phyloP scores from a whole-genome alignment of 306 rosid genomes.

The Malus sylvestris region DNA sequence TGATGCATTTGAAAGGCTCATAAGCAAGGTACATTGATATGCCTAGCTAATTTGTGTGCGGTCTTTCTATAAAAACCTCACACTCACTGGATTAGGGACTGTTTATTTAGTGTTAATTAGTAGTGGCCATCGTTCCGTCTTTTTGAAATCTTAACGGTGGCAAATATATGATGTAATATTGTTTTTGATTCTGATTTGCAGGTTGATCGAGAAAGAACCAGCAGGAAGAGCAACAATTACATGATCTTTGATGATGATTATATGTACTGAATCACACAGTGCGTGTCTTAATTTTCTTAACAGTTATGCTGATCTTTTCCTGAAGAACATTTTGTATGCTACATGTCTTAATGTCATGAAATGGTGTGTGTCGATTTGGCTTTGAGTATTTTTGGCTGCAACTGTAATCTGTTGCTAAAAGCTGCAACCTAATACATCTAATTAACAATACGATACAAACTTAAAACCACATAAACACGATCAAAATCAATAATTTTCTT shows the following conservation, averaged over 20 bases:
- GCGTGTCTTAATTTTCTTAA: background rate
- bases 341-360: background rate
- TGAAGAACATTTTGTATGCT: background rate
- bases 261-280: conserved; percentile 8
- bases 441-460: no score
- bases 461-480: no score
- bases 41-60: background rate
- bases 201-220: conserved; percentile 66
- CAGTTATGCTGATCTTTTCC: background rate
- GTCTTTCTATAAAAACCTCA: background rate
- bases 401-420: no score
- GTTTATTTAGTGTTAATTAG: background rate
- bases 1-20: conserved; percentile 75
- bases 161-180: no score
- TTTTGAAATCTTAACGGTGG: background rate
- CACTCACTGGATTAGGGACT: background rate
- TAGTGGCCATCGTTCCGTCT: background rate
- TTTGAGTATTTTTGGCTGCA: background rate
- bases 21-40: conserved; percentile 45
- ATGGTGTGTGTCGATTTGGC: background rate
- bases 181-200: conserved; percentile 20
- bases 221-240: conserved; percentile 52
- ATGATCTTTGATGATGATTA: conserved; percentile 76
- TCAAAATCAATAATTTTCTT: no score
- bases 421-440: no score